Evolutionary conservation across 75 land plant genomes (phyloP), one percentile per base, ranked within the genome.

Genomic region (Cupressus sempervirens): DNA sequence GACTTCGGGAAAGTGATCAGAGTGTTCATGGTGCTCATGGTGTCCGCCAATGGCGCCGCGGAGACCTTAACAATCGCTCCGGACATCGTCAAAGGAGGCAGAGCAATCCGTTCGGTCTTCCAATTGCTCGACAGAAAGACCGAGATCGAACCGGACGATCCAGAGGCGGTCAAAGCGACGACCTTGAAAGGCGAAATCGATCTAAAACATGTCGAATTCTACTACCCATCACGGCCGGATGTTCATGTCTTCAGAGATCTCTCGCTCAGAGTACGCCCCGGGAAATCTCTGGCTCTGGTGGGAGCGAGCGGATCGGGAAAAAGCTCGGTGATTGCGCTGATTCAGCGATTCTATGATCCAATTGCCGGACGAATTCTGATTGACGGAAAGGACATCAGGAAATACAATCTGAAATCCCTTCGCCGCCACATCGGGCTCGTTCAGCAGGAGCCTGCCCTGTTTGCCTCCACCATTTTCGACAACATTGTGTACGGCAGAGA

Each of bases 241-340:
- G 80, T 93, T 15, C 80, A 90, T 4, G 86, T 97, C 20, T 93
- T 97, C 91, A 90, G 85, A 38, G 95, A 97, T 88, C 89, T 97
- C 70, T 86, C 73, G 35, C 92, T 97, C 38, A 93, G 90, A 5
- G 99, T 97, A 4, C 90, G 93, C 14, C 92, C 98, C 14, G 99
- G 99, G 18, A 92, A 90, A 34, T 92, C 93, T 52, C 93, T 97
- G 14, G 99, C 99, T 0, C 93, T 97, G 7, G 99, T 97, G 1
- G 99, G 99, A 10, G 90, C 99, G 18, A 94, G 96, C 76, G 99
- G 99, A 7, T 93, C 96, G n/a, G 99, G 99, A 2, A 96, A 96
- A 83, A 94, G 96, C 87, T 93, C 97, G 0, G 93, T 96, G 76
- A 91, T 96, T 70, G 86, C 95, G 0, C 89, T 96, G 38, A 74